Evolutionary conservation across 2,329 filamentous ascomycete species (phyloP), one percentile per base, ranked within the genome.

Genomic region (Cladosporium sp.): DNA sequence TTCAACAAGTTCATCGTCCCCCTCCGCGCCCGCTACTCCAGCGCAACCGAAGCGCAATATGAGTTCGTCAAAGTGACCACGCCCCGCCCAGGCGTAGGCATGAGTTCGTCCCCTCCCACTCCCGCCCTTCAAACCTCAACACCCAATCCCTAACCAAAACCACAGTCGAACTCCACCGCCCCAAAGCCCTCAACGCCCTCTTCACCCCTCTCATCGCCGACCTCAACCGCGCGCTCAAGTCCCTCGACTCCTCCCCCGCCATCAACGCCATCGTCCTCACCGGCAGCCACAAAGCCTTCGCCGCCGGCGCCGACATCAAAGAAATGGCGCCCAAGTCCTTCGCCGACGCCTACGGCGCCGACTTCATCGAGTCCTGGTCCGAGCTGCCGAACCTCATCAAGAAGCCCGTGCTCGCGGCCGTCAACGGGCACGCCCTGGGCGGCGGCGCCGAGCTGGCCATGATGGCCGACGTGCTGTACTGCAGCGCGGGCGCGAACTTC

Each of bases 381-480:
- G 79, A 86, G 58, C 81, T 96, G 43, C 87, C 89, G 22, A 89
- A 85, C 16, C 78, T 82, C 57, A 78, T 97, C 69, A 95, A 95
- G 75, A 97, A 95, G 70, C 93, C 93, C 50, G 83, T 97, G 65
- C 91, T 98, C 60, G 88, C 88, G 11, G 93, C 93, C 19, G 91
- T 98, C 2, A 93, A 93, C 9, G 93, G 93, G 14, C 91, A 96
- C 67, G 93, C 93, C 2, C 81, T 98, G 1, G 93, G 93, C 22
- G 93, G 93, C 49, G 93, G 93, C 43, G 98, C 93, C 69, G 93
- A 98, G 76, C 81, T 98, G 11, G 91, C 93, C 46, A 87, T 98
- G 78, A 98, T 97, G 93, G 89, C 87, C 66, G 93, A 98, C 69
- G 85, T 97, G 61, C 74, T 98, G 55, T 97, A 97, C 77, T 93